Evolutionary conservation across 805 yeast genomes (phyloP).

Genomic region (Candida schatavii): DNA sequence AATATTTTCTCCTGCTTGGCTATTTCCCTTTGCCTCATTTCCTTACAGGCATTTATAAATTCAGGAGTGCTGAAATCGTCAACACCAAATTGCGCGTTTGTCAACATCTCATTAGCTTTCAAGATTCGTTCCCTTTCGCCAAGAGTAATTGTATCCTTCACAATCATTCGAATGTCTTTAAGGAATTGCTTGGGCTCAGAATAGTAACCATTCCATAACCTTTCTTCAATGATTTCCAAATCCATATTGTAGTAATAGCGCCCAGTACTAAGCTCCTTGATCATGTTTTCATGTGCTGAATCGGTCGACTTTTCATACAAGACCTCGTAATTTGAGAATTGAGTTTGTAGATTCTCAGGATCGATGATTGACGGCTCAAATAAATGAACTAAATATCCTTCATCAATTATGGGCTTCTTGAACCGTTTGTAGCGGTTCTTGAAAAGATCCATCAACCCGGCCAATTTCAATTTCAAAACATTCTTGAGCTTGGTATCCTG

Average conservation of each 20-base stretch:
- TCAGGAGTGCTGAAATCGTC: slow-evolving; percentile 82
- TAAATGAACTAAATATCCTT: slow-evolving; percentile 64
- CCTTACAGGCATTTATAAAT: slow-evolving; percentile 73
- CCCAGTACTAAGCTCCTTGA: slow-evolving; percentile 76
- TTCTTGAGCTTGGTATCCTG: slow-evolving; percentile 83
- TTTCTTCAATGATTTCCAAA: slow-evolving; percentile 86
- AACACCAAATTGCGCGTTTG: slow-evolving; percentile 92
- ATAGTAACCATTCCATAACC: slow-evolving; percentile 95
- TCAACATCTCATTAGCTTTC: slow-evolving; percentile 90
- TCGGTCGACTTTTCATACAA: slow-evolving; percentile 46
- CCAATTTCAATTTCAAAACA: slow-evolving; percentile 76
- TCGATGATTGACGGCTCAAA: slow-evolving; percentile 59
- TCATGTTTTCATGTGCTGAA: slow-evolving; percentile 58
- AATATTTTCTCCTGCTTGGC: slow-evolving; percentile 46
- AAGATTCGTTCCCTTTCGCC: slow-evolving; percentile 82
- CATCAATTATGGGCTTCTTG: slow-evolving; percentile 88
- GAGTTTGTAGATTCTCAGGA: slow-evolving; percentile 24
- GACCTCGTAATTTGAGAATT: slow-evolving; percentile 28
- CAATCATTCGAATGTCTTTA: slow-evolving; percentile 80
- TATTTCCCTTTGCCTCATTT: slow-evolving; percentile 63
- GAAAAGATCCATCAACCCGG: slow-evolving; percentile 86
- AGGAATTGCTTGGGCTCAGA: slow-evolving; percentile 89
- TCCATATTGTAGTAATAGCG: slow-evolving; percentile 82
- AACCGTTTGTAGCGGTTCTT: slow-evolving; percentile 85
- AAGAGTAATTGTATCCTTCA: slow-evolving; percentile 65